Conservation (phyloP, 2,329 filamentous ascomycete genomes). For the Sclerotinia trifoliorum region DNA sequence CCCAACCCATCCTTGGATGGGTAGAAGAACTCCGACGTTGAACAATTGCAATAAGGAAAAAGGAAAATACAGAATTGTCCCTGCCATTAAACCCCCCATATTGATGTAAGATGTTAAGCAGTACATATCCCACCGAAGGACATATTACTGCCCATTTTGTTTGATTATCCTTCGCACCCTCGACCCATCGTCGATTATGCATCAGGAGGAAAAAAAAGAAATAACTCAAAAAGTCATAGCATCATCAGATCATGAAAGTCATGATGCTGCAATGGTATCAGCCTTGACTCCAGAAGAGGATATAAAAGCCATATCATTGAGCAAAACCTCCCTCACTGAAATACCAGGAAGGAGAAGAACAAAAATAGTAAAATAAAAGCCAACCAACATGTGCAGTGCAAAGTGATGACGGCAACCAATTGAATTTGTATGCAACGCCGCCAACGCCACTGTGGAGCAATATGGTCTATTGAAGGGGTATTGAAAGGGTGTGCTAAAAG, state of each 20-base stretch:
- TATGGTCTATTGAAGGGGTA: conserved; percentile 30
- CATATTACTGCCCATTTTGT: background rate
- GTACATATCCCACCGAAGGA: conserved; percentile 13
- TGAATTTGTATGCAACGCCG: conserved; percentile 28
- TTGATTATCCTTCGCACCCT: conserved; percentile 6
- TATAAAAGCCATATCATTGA: conserved; percentile 12
- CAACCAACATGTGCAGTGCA: conserved; percentile 20
- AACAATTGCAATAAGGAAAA: conserved; percentile 11
- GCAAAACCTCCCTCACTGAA: conserved; percentile 19
- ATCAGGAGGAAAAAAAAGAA: background rate
- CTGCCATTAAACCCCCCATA: conserved; percentile 23
- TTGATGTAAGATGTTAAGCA: conserved; percentile 17
- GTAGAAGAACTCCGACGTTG: conserved; percentile 7
- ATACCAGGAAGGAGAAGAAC: conserved; percentile 10
- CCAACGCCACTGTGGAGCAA: conserved; percentile 27
- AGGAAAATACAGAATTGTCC: conserved; percentile 13
- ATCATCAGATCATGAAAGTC: conserved; percentile 24
- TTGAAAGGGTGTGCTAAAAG: conserved; percentile 28
- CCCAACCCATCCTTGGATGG: background rate
- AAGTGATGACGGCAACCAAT: conserved; percentile 25
- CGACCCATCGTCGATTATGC: background rate
- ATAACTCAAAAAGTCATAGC: conserved; percentile 12
- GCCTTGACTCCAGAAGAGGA: conserved; percentile 14
- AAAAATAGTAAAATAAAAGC: conserved; percentile 20
- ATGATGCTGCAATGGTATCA: conserved; percentile 18